Percentiles rank a stretch among this genome's conserved stretches.
Evolutionary conservation across 2,329 filamentous ascomycete species (phyloP).

Genomic region (Ceratocystis alfenasii): DNA sequence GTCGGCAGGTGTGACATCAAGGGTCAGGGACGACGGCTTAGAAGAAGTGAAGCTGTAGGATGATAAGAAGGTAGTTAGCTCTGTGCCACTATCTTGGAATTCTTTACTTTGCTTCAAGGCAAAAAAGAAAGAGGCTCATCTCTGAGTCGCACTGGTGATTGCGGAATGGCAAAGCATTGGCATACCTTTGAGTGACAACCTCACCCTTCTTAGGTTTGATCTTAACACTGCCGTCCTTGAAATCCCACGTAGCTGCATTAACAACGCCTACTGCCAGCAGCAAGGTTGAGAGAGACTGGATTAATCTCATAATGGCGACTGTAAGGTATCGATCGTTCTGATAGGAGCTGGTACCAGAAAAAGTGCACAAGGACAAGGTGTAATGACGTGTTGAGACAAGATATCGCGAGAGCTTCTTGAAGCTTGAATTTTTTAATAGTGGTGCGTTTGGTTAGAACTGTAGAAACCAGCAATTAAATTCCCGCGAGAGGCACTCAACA

Average conservation of each 20-base stretch:
- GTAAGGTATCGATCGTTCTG: not conserved
- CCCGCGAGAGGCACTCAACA: not conserved
- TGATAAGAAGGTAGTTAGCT: not conserved
- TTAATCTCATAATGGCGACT: constrained; percentile 18
- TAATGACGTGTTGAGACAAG: constrained; percentile 10
- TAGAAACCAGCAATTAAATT: constrained; percentile 16
- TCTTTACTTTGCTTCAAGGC: too few species aligned
- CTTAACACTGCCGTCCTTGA: constrained; percentile 58
- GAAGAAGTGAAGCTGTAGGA: constrained; percentile 37
- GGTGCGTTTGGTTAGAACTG: constrained; percentile 1
- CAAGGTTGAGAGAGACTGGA: constrained; percentile 29
- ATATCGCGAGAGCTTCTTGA: constrained; percentile 10
- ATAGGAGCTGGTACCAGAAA: constrained; percentile 21
- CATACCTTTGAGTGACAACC: constrained; percentile 55
- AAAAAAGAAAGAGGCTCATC: too few species aligned
- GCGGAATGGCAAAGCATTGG: constrained; percentile 14
- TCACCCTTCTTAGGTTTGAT: constrained; percentile 54
- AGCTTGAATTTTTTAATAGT: not conserved
- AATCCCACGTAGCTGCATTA: constrained; percentile 54
- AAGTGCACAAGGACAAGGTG: not conserved
- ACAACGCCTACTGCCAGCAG: constrained; percentile 41
- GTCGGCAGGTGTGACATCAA: constrained; percentile 56
- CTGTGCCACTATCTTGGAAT: not conserved
- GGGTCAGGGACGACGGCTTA: constrained; percentile 43
- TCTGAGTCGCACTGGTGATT: too few species aligned